Evolutionary conservation across 2,329 filamentous ascomycete species (phyloP).

Genomic region (Penicillium sp.): DNA sequence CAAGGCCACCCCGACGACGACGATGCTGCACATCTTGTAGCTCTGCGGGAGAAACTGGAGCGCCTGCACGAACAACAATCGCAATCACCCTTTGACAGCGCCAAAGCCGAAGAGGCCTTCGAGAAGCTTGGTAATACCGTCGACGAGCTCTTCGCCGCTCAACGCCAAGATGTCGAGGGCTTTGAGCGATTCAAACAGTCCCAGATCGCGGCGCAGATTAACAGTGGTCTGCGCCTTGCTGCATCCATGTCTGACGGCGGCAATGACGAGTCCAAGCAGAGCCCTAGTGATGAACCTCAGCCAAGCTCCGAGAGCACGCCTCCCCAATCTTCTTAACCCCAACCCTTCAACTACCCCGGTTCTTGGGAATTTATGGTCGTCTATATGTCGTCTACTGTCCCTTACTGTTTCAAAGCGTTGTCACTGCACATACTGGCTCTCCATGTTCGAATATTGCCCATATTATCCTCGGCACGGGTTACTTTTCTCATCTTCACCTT

Average conservation of each 20-base stretch:
- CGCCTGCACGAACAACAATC: conserved; percentile 46
- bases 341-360: background rate
- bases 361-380: background rate
- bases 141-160: conserved; percentile 46
- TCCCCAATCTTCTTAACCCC: conserved; percentile 1
- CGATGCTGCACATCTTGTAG: conserved; percentile 49
- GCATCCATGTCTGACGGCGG: background rate
- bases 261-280: background rate
- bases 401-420: background rate
- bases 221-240: conserved; percentile 34
- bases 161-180: conserved; percentile 46
- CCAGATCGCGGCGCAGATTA: conserved; percentile 50
- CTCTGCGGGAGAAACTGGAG: conserved; percentile 47
- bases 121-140: conserved; percentile 47
- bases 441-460: background rate
- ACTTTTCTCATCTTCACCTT: background rate
- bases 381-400: background rate
- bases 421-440: background rate
- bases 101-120: conserved; percentile 44
- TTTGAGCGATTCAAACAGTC: conserved; percentile 48
- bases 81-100: conserved; percentile 40
- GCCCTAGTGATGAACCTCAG: background rate
- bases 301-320: conserved; percentile 5
- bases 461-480: background rate
- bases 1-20: conserved; percentile 36